Evolutionary conservation across 2,329 filamentous ascomycete species (phyloP).

Genomic region (Chaetomiaceae sp.): DNA sequence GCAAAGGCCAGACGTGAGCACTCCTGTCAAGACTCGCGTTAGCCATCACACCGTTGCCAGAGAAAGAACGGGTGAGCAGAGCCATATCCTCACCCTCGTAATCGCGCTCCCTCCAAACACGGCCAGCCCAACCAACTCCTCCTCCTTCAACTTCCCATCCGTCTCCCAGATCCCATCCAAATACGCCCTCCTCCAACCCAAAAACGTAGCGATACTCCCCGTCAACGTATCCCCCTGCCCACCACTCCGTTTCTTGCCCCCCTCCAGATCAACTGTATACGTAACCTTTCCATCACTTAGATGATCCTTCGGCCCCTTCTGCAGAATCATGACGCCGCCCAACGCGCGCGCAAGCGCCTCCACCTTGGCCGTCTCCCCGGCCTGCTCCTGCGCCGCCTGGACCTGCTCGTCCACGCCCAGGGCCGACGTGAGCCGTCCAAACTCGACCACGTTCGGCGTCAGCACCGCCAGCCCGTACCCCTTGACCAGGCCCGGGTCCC

Average conservation of each 20-base stretch:
- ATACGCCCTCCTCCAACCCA: constrained; percentile 87
- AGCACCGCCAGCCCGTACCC: constrained; percentile 82
- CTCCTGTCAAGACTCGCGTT: constrained; percentile 45
- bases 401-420: constrained; percentile 60
- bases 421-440: constrained; percentile 72
- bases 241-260: constrained; percentile 83
- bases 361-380: constrained; percentile 45
- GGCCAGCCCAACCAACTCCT: constrained; percentile 64
- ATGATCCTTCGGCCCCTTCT: constrained; percentile 80
- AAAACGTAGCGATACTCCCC: constrained; percentile 78
- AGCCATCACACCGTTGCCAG: too few species aligned
- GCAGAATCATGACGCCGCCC: constrained; percentile 83
- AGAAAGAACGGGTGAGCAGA: too few species aligned
- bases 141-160: constrained; percentile 36
- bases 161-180: constrained; percentile 74
- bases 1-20: constrained; percentile 83
- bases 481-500: constrained; percentile 67
- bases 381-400: constrained; percentile 34
- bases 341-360: constrained; percentile 68
- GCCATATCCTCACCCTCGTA: constrained; percentile 75
- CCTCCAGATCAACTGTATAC: constrained; percentile 70
- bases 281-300: constrained; percentile 77
- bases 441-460: constrained; percentile 94
- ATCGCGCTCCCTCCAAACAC: constrained; percentile 84
- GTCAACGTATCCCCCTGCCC: constrained; percentile 96